Evolutionary conservation across 1,284 basidiomycete genomes (phyloP).

Genomic region (Retiboletus fuscus): DNA sequence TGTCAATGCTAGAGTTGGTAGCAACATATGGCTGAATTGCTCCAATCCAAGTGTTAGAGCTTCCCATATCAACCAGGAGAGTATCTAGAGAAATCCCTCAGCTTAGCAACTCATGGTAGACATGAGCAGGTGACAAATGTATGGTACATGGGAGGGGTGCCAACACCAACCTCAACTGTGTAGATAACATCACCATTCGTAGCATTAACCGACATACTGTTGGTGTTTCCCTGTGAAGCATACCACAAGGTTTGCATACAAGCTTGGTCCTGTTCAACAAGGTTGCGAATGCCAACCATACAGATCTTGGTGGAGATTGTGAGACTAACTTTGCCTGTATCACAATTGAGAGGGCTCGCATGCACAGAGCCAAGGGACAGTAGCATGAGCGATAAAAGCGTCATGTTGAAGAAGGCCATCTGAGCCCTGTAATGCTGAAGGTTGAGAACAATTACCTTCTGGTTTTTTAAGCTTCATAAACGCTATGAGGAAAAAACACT

Average conservation of each 20-base stretch:
- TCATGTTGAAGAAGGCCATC: slow-evolving; percentile 25
- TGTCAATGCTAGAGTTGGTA: slow-evolving; percentile 59
- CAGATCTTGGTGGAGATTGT: slow-evolving; percentile 30
- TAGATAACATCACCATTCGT: slow-evolving; percentile 47
- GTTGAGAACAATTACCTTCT: background rate
- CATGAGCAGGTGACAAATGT: slow-evolving; percentile 33
- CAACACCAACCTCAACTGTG: slow-evolving; percentile 55
- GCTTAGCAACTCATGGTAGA: background rate
- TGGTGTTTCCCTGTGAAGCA: slow-evolving; percentile 6
- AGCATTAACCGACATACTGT: slow-evolving; percentile 11
- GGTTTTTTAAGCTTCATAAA: background rate
- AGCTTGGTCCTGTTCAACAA: slow-evolving; percentile 36
- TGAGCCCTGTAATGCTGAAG: too few relatives aligned
- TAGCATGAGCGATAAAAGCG: slow-evolving; percentile 17
- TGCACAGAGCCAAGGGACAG: slow-evolving; percentile 2
- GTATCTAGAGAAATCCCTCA: slow-evolving; percentile 26
- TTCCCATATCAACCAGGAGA: slow-evolving; percentile 49
- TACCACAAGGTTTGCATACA: slow-evolving; percentile 27
- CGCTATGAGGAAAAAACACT: background rate
- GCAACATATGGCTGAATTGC: slow-evolving; percentile 51
- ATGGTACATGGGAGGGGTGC: slow-evolving; percentile 58
- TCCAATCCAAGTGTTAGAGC: slow-evolving; percentile 55
- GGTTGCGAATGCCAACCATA: slow-evolving; percentile 21
- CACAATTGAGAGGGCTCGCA: slow-evolving; percentile 26
- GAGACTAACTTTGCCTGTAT: slow-evolving; percentile 29